These are phyloP conservation scores for Colletotrichum lindemuthianum DNA, from an alignment of 2,329 filamentous ascomycete genomes.

Conservation along the genomic window DNA sequence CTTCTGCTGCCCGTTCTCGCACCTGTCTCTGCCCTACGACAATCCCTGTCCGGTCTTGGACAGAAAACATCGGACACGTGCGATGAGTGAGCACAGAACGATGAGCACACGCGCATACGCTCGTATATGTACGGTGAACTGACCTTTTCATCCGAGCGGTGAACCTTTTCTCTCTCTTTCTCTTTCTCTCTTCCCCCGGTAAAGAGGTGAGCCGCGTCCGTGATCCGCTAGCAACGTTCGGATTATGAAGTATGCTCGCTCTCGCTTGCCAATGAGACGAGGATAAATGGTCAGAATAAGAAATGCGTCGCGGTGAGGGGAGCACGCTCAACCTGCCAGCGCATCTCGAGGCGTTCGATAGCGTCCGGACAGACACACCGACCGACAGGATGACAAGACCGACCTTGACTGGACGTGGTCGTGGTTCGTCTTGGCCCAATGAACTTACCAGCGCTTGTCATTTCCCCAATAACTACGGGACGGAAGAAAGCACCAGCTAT, in stretches of 20 bases:
- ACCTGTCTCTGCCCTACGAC: not conserved
- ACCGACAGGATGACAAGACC: slow-evolving; percentile 1
- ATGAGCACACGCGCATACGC: not conserved
- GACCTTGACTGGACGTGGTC: not conserved
- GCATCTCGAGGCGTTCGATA: slow-evolving; percentile 30
- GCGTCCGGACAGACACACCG: slow-evolving; percentile 19
- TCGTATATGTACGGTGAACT: slow-evolving; percentile 23
- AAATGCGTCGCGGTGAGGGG: not conserved
- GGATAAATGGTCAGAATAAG: slow-evolving; percentile 1
- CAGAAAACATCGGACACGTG: too few species aligned
- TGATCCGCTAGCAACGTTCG: too few species aligned
- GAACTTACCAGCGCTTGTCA: not conserved
- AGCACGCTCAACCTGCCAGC: slow-evolving; percentile 5
- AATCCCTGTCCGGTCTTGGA: too few species aligned
- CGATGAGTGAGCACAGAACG: not conserved
- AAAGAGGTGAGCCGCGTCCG: too few species aligned
- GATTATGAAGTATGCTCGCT: too few species aligned
- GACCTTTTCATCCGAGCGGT: slow-evolving; percentile 24
- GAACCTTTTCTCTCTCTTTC: too few species aligned
- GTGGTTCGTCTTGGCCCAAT: not conserved
- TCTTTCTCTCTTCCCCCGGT: too few species aligned
- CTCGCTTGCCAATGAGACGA: not conserved
- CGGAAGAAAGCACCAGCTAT: not conserved
- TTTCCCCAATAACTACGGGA: not conserved
- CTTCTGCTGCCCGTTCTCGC: not conserved